A percentile compares a stretch with the other conserved stretches of the same genome.
These are phyloP conservation scores for Periconia digitata DNA, from an alignment of 2,329 filamentous ascomycete species.

Conservation along the genomic window DNA sequence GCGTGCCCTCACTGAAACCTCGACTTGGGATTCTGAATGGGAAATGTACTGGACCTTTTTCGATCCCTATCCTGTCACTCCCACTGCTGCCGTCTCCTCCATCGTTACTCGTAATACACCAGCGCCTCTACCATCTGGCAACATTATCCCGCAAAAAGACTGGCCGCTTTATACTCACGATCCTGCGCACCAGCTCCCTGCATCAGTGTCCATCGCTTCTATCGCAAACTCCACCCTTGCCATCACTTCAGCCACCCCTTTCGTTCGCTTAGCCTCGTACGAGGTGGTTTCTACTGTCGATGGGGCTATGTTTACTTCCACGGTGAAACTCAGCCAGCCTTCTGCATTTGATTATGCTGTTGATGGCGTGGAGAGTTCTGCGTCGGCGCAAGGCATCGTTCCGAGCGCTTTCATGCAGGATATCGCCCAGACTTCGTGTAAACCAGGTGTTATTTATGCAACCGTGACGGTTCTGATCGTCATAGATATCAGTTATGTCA, in stretches of 20 bases:
- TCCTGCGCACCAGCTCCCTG: constrained; percentile 14
- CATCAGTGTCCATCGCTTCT: constrained; percentile 25
- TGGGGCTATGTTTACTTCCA: constrained; percentile 36
- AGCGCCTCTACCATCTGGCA: constrained; percentile 22
- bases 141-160: constrained; percentile 21
- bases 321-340: constrained; percentile 36
- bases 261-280: constrained; percentile 48
- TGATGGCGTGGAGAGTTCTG: constrained; percentile 28
- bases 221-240: constrained; percentile 19
- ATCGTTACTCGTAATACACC: constrained; percentile 27
- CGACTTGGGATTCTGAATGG: constrained; percentile 23
- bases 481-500: constrained; percentile 42
- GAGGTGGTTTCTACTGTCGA: constrained; percentile 41
- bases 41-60: constrained; percentile 24
- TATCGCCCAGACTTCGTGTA: constrained; percentile 34
- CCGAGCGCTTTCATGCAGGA: constrained; percentile 41
- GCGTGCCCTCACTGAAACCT: constrained; percentile 21
- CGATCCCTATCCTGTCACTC: constrained; percentile 27
- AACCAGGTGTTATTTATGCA: constrained; percentile 41
- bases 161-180: constrained; percentile 17
- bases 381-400: constrained; percentile 32
- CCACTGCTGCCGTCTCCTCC: constrained; percentile 34
- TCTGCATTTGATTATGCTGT: constrained; percentile 43
- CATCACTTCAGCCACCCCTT: constrained; percentile 41
- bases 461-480: constrained; percentile 47